Conservation (phyloP, 495 filamentous ascomycete genomes). For the Penicillium lividum region DNA sequence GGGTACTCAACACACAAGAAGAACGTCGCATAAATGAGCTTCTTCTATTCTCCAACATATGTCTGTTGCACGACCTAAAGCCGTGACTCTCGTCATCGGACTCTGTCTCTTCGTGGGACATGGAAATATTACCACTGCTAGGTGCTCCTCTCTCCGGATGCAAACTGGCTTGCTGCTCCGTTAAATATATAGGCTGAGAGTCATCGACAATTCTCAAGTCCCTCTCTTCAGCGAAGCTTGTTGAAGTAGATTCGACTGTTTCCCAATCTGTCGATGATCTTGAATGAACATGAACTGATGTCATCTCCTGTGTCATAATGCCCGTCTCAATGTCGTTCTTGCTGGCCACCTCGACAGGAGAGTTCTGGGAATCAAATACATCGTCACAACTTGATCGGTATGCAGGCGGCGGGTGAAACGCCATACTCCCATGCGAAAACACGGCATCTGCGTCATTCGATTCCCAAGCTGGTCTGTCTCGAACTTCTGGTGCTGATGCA, state of each 20-base stretch:
- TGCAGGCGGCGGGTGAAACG: not conserved
- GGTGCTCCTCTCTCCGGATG: not conserved
- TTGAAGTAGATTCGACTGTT: not conserved
- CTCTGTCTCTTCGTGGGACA: not conserved
- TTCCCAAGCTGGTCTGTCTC: not conserved
- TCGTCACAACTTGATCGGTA: not conserved
- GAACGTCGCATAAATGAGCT: not conserved
- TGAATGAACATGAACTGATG: not conserved
- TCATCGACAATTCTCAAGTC: not conserved
- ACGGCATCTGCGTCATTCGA: not conserved
- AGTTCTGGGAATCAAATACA: not conserved
- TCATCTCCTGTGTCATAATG: not conserved
- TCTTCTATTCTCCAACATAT: not conserved
- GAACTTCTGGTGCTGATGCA: slow-evolving; percentile 5
- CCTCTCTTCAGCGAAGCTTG: not conserved
- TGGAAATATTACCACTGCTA: not conserved
- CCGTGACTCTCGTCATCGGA: not conserved
- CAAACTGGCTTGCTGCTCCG: not conserved
- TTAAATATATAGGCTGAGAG: not conserved
- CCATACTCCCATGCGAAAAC: not conserved
- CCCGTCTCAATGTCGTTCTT: not conserved
- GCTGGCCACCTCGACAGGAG: not conserved
- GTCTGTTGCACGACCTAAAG: not conserved
- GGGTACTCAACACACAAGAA: slow-evolving; percentile 3
- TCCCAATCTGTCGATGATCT: slow-evolving; percentile 6